Percentiles rank a stretch among this genome's conserved stretches.
These are phyloP conservation scores for Corchorus olitorius DNA, from an alignment of 345 rosid genomes.

Conservation along the genomic window DNA sequence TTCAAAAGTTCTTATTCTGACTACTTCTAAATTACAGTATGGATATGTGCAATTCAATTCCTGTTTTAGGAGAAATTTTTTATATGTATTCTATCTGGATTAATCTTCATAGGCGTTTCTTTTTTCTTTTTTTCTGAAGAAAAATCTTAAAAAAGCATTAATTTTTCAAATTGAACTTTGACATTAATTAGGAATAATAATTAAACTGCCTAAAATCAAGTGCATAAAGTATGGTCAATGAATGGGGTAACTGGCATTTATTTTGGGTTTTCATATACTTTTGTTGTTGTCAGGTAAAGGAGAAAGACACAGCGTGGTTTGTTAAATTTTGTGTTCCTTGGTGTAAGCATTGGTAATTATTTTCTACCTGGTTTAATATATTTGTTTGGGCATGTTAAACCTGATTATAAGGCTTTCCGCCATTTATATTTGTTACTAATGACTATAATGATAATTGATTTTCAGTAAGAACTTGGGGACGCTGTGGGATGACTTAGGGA, in stretches of 20 bases:
- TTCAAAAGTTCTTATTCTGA: no score
- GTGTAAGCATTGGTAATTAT: constrained; percentile 94
- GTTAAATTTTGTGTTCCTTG: constrained; percentile 97
- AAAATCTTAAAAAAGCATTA: neutral
- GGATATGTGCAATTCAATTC: neutral
- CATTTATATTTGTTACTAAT: constrained; percentile 21
- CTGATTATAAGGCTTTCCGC: neutral
- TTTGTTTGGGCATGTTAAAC: neutral
- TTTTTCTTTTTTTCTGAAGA: neutral
- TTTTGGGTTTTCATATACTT: neutral
- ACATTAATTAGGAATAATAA: neutral
- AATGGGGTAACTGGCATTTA: neutral
- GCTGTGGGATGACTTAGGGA: constrained; percentile 91
- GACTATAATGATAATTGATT: neutral
- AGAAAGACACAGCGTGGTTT: constrained; percentile 95
- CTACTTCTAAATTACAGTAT: no score
- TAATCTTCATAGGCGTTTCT: neutral
- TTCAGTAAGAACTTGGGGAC: constrained; percentile 89
- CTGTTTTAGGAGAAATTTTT: neutral
- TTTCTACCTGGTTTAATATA: neutral
- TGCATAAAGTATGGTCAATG: neutral
- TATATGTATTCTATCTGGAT: neutral
- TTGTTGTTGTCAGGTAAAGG: constrained; percentile 62
- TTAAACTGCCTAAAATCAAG: neutral
- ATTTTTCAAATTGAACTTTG: neutral